Conservation (phyloP, 164 flowering plant species). For the Buxus sempervirens region DNA sequence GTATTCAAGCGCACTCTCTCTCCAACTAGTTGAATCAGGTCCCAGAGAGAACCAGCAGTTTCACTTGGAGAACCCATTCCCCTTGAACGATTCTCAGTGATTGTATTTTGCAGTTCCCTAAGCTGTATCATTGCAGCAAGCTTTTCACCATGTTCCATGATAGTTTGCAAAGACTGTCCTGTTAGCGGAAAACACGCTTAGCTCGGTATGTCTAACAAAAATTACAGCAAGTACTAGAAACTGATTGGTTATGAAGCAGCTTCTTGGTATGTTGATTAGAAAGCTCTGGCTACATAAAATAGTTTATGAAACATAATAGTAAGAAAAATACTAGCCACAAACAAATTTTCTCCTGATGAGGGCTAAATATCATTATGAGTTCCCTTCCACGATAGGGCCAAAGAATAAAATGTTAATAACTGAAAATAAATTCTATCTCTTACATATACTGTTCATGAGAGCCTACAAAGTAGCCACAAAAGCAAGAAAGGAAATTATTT, state of each 20-base stretch:
- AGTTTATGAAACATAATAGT: no score
- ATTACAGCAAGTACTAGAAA: not conserved
- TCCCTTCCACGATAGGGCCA: not conserved
- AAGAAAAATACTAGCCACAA: not conserved
- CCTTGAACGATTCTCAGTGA: conserved; percentile 48
- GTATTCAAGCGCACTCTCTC: conserved; percentile 76
- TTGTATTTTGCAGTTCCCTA: conserved; percentile 69
- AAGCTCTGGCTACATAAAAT: not conserved
- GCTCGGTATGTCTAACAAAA: not conserved
- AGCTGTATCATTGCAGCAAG: conserved; percentile 81
- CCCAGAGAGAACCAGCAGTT: conserved; percentile 82
- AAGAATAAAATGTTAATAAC: not conserved
- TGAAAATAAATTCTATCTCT: conserved; percentile 1
- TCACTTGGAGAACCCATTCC: conserved; percentile 33
- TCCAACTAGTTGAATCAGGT: conserved; percentile 85
- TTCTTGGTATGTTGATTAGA: not conserved
- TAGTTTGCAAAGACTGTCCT: conserved; percentile 77
- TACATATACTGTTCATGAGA: not conserved
- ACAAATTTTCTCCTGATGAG: not conserved
- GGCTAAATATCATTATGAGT: not conserved
- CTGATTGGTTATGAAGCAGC: not conserved
- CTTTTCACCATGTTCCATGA: conserved; percentile 98
- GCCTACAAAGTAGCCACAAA: not conserved
- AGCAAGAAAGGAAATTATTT: not conserved
- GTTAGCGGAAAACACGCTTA: conserved; percentile 19